Conservation (phyloP, 148 eudicot species). For the Fagopyrum homotropicum region DNA sequence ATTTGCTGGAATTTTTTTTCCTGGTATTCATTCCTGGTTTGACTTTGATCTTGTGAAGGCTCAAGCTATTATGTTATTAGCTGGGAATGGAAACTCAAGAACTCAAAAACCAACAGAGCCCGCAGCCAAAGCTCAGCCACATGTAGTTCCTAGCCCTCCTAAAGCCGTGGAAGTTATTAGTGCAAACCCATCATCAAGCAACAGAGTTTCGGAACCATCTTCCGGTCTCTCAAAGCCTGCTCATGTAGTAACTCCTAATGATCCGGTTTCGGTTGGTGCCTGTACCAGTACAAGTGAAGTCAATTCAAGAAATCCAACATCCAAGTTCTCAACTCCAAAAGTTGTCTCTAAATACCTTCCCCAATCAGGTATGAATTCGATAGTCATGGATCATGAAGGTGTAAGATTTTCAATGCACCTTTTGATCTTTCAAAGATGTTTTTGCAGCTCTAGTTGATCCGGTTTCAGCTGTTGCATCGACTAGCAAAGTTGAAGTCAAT, state of each 20-base stretch:
- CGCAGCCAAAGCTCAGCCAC: constrained; percentile 23
- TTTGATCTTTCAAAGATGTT: neutral
- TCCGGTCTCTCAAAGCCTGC: constrained; percentile 25
- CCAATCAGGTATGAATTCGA: neutral
- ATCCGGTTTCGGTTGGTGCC: constrained; percentile 6
- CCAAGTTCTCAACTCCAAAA: neutral
- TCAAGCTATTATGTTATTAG: constrained; percentile 79
- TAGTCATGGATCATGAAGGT: neutral
- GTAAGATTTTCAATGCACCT: neutral
- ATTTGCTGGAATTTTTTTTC: neutral
- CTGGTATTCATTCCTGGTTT: neutral
- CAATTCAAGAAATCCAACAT: neutral
- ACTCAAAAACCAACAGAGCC: constrained; percentile 3
- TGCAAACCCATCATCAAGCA: neutral
- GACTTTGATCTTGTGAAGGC: constrained; percentile 32
- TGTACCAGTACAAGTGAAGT: neutral
- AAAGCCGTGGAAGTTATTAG: neutral
- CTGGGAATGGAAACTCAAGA: constrained; percentile 52
- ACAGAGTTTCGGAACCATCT: neutral
- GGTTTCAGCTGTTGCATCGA: neutral
- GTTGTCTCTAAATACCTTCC: neutral
- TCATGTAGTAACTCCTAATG: constrained; percentile 20
- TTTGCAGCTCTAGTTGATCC: constrained; percentile 3
- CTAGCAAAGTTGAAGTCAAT: neutral
- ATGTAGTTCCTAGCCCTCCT: neutral